Evolutionary conservation across 1,139 yeast genomes (phyloP).

Genomic region (Yamadazyma diospyri): DNA sequence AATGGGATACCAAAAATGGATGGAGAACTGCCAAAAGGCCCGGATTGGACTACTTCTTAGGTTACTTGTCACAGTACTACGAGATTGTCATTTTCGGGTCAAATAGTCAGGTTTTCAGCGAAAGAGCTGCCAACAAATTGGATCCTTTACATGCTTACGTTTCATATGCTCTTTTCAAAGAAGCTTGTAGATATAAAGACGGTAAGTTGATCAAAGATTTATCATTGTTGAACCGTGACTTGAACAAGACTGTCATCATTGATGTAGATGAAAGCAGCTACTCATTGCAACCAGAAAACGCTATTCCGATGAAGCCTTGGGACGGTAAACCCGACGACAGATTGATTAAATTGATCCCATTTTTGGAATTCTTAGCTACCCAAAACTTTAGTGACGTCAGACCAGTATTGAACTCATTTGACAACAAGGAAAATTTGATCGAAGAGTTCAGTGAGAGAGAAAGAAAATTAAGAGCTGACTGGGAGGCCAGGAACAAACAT

Average conservation of each 20-base stretch:
- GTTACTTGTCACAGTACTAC: constrained; percentile 90
- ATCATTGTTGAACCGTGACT: constrained; percentile 84
- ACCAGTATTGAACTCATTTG: constrained; percentile 74
- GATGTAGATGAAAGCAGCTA: constrained; percentile 76
- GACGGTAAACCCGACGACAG: constrained; percentile 78
- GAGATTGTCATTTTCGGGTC: constrained; percentile 90
- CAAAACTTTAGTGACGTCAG: constrained; percentile 89
- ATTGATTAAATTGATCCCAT: constrained; percentile 78
- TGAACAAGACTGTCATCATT: constrained; percentile 72
- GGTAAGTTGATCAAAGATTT: constrained; percentile 87
- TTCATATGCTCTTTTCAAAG: constrained; percentile 84
- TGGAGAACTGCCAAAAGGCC: constrained; percentile 99
- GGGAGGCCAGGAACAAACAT: constrained; percentile 65
- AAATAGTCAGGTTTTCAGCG: constrained; percentile 82
- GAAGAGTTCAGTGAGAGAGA: constrained; percentile 83
- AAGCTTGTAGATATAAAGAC: constrained; percentile 86
- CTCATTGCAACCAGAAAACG: constrained; percentile 87
- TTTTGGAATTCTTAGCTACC: constrained; percentile 91
- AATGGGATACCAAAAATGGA: constrained; percentile 89
- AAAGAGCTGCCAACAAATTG: constrained; percentile 77
- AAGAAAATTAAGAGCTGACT: constrained; percentile 58
- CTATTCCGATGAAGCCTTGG: constrained; percentile 83
- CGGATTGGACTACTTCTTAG: constrained; percentile 93
- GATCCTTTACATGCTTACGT: constrained; percentile 92
- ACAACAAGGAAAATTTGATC: constrained; percentile 56